Evolutionary conservation across 139 green algal genomes (phyloP).

Genomic region (Deuterostichococcus epilithicus): DNA sequence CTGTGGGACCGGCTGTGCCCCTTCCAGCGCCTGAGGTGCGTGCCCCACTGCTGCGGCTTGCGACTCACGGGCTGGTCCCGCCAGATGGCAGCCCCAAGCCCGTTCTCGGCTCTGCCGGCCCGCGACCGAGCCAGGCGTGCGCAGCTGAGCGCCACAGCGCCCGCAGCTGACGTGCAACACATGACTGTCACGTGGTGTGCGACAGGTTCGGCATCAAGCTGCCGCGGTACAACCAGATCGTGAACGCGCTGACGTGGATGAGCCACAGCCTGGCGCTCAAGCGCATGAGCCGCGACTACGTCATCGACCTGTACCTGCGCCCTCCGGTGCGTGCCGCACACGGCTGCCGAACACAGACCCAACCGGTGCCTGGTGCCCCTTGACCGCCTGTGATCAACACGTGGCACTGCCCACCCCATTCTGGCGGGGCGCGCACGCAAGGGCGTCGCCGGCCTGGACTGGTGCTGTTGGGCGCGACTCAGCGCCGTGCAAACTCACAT

Average conservation of each 20-base stretch:
- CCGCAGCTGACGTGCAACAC: neutral
- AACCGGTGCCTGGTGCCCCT: too few relatives aligned
- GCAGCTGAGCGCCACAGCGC: neutral
- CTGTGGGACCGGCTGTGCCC: slow-evolving; percentile 75
- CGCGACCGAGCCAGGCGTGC: neutral
- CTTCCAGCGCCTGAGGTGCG: slow-evolving; percentile 33
- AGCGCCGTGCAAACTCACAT: too few relatives aligned
- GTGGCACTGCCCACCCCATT: too few relatives aligned
- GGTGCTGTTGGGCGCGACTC: too few relatives aligned
- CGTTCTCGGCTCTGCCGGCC: too few relatives aligned
- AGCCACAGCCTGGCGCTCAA: slow-evolving; percentile 58
- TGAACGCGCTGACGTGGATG: slow-evolving; percentile 67
- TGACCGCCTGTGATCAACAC: too few relatives aligned
- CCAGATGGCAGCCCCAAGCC: too few relatives aligned
- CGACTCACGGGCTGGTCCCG: neutral
- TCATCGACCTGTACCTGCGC: slow-evolving; percentile 77
- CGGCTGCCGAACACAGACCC: too few relatives aligned
- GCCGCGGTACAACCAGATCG: slow-evolving; percentile 46
- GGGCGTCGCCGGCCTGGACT: too few relatives aligned
- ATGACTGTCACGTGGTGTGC: slow-evolving; percentile 6
- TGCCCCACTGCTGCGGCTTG: too few relatives aligned
- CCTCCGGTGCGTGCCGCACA: slow-evolving; percentile 63
- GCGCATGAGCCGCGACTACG: slow-evolving; percentile 47
- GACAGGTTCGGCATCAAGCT: slow-evolving; percentile 28
- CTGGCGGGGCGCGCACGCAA: too few relatives aligned